These are phyloP conservation scores for Mycena citricolor DNA, from an alignment of 1,284 basidiomycete species.

Conservation along the genomic window DNA sequence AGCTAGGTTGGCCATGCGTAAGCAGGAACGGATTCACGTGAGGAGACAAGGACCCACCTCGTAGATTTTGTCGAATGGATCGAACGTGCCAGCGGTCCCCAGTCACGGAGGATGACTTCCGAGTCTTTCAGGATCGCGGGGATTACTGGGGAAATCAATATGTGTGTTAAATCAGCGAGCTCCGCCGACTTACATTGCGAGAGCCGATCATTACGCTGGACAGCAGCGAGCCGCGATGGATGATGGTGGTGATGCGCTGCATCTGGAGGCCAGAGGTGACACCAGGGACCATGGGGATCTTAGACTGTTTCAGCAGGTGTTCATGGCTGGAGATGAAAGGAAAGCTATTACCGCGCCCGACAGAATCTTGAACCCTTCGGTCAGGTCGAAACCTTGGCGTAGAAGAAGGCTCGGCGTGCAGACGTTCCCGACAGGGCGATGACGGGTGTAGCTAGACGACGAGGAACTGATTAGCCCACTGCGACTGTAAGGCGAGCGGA, in stretches of 20 bases:
- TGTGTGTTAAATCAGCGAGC: too few relatives aligned
- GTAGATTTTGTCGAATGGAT: slow-evolving; percentile 70
- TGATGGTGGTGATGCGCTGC: slow-evolving; percentile 58
- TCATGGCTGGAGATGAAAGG: neutral
- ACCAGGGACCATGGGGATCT: slow-evolving; percentile 74
- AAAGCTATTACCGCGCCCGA: neutral
- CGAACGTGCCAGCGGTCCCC: slow-evolving; percentile 59
- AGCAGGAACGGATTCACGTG: slow-evolving; percentile 5
- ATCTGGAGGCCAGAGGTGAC: slow-evolving; percentile 68
- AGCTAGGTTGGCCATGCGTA: slow-evolving; percentile 46
- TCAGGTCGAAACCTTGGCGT: neutral
- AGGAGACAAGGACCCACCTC: slow-evolving; percentile 45
- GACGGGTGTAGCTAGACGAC: neutral
- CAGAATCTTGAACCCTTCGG: neutral
- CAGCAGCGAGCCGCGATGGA: slow-evolving; percentile 62
- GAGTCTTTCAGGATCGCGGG: slow-evolving; percentile 63
- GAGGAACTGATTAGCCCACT: too few relatives aligned
- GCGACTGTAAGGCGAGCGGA: neutral
- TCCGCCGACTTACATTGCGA: slow-evolving; percentile 53
- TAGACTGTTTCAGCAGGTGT: slow-evolving; percentile 14
- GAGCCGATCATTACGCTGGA: slow-evolving; percentile 60
- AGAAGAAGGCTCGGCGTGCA: neutral
- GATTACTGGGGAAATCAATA: slow-evolving; percentile 45
- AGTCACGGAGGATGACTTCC: slow-evolving; percentile 54
- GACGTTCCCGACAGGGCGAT: neutral